These are phyloP conservation scores for Selaginella moellendorffii DNA, from an alignment of 75 land plant species.

Conservation along the genomic window DNA sequence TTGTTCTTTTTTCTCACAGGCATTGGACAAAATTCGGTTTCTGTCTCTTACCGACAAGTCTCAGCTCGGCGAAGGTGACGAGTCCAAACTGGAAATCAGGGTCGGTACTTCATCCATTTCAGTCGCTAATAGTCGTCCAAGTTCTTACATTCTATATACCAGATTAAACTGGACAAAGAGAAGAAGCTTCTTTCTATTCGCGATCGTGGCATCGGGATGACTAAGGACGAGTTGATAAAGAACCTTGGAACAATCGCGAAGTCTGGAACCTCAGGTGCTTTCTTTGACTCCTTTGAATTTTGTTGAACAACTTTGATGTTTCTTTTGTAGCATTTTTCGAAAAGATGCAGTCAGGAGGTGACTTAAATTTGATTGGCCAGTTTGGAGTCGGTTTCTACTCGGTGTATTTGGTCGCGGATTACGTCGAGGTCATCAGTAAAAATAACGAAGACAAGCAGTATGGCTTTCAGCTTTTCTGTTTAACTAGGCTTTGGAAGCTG, in stretches of 20 bases:
- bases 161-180: conserved; percentile 91
- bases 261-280: conserved; percentile 89
- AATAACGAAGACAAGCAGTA: conserved; percentile 6
- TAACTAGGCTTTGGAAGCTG: background rate
- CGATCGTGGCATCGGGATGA: conserved; percentile 94
- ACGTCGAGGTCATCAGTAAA: conserved; percentile 9
- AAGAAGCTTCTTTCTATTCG: conserved; percentile 76
- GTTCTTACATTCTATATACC: background rate
- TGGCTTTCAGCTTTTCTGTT: background rate
- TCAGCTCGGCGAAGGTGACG: conserved; percentile 89
- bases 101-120: conserved; percentile 19
- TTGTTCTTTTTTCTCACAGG: no score
- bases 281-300: background rate
- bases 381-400: conserved; percentile 10
- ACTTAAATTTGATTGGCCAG: conserved; percentile 7
- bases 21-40: conserved; percentile 93
- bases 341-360: background rate
- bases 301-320: background rate
- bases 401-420: conserved; percentile 4
- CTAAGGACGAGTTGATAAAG: conserved; percentile 92
- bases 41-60: conserved; percentile 84
- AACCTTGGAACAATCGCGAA: conserved; percentile 96
- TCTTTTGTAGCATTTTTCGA: background rate
- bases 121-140: background rate
- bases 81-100: conserved; percentile 80